Percentiles rank a stretch among this genome's conserved stretches.
Evolutionary conservation across 805 yeast genomes (phyloP).

Genomic region (Ogataea methanolica): DNA sequence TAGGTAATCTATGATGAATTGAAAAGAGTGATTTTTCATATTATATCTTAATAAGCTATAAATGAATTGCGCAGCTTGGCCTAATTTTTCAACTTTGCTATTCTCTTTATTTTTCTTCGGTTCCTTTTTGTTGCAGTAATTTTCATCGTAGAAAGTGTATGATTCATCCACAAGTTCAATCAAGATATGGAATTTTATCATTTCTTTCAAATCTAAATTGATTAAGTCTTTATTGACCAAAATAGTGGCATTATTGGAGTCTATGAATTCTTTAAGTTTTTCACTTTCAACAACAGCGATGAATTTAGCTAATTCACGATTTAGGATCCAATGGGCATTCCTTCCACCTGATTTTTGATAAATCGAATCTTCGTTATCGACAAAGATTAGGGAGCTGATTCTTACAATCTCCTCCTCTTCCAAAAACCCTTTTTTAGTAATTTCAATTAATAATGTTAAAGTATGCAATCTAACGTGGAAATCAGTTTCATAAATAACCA

Average conservation of each 20-base stretch:
- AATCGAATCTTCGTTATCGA: constrained; percentile 24
- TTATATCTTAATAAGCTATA: constrained; percentile 32
- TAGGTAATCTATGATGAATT: constrained; percentile 36
- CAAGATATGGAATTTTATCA: constrained; percentile 27
- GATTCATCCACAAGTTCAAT: constrained; percentile 29
- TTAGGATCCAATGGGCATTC: constrained; percentile 24
- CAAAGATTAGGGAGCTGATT: constrained; percentile 22
- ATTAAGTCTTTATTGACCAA: constrained; percentile 18
- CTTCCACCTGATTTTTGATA: constrained; percentile 22
- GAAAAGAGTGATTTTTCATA: constrained; percentile 30
- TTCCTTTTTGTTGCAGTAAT: constrained; percentile 9
- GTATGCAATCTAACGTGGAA: constrained; percentile 48
- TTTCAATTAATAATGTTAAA: constrained; percentile 47
- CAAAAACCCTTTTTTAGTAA: constrained; percentile 57
- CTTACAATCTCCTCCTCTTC: constrained; percentile 47
- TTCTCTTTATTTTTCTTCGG: constrained; percentile 9
- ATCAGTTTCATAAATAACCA: constrained; percentile 55
- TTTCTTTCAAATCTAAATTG: constrained; percentile 24
- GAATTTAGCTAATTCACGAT: constrained; percentile 51
- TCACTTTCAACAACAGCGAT: constrained; percentile 41
- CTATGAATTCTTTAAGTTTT: constrained; percentile 32
- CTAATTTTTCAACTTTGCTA: constrained; percentile 15
- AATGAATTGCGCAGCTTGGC: constrained; percentile 29
- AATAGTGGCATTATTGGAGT: constrained; percentile 30
- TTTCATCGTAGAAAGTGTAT: constrained; percentile 17